A percentile compares a stretch with the other conserved stretches of the same genome.
Evolutionary conservation across 1,284 basidiomycete genomes (phyloP).

Genomic region (Wolfiporia cocos): DNA sequence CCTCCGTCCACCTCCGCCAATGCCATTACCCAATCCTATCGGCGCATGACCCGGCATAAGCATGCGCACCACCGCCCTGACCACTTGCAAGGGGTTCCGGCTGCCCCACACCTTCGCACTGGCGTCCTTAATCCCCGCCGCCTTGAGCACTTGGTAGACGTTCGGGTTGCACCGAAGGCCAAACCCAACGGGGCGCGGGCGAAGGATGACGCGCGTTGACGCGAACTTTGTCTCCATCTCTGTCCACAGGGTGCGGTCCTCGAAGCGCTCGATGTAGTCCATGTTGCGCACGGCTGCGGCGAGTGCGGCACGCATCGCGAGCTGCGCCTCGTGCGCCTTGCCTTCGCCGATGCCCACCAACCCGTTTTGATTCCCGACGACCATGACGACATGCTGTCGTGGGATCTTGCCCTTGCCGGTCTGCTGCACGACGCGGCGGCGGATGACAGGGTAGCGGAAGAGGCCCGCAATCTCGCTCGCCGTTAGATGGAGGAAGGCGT

Average conservation of each 20-base stretch:
- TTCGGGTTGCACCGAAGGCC: conserved; percentile 88
- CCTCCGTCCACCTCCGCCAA: conserved; percentile 65
- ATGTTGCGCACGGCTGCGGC: conserved; percentile 78
- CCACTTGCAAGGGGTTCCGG: conserved; percentile 68
- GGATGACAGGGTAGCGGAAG: conserved; percentile 53
- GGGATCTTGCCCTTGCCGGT: conserved; percentile 83
- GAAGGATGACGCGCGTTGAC: conserved; percentile 77
- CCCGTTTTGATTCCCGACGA: conserved; percentile 85
- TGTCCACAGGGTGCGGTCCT: conserved; percentile 87
- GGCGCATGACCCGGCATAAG: conserved; percentile 70
- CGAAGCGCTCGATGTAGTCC: conserved; percentile 88
- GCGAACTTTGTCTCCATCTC: conserved; percentile 84
- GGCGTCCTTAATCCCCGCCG: conserved; percentile 91
- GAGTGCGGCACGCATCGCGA: conserved; percentile 64
- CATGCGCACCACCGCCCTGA: conserved; percentile 57
- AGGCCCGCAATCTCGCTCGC: conserved; percentile 29
- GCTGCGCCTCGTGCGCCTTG: conserved; percentile 58
- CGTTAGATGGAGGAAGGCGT: conserved; percentile 22
- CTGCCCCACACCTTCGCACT: conserved; percentile 94
- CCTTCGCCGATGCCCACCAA: conserved; percentile 90
- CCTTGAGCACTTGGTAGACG: conserved; percentile 85
- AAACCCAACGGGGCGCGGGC: conserved; percentile 91
- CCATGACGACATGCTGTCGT: conserved; percentile 60
- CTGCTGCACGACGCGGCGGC: conserved; percentile 69
- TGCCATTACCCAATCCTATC: conserved; percentile 69